phyloP scores from a whole-genome alignment of 2,329 filamentous ascomycete genomes.

The Colletotrichum musae region DNA sequence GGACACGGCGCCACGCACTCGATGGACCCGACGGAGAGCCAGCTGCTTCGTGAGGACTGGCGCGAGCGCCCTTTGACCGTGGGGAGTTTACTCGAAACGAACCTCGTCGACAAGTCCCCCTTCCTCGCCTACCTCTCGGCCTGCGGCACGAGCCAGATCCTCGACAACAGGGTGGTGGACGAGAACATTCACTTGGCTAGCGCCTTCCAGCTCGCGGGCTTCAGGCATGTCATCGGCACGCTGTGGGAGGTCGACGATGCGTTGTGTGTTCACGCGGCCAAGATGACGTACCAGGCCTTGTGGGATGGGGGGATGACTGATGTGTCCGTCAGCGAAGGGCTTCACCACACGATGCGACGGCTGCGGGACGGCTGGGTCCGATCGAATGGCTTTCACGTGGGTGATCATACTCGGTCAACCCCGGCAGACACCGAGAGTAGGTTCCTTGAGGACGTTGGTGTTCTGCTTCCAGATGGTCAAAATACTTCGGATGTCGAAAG shows the following conservation, averaged over 20 bases:
- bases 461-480: background rate
- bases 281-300: slow-evolving; percentile 44
- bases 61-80: slow-evolving; percentile 34
- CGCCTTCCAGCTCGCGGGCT: slow-evolving; percentile 56
- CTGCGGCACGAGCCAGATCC: slow-evolving; percentile 49
- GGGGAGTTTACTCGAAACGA: slow-evolving; percentile 32
- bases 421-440: background rate
- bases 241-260: slow-evolving; percentile 56
- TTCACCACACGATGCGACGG: slow-evolving; percentile 16
- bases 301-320: slow-evolving; percentile 21
- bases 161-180: slow-evolving; percentile 47
- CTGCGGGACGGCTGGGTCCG: background rate
- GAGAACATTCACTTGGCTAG: slow-evolving; percentile 49
- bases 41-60: slow-evolving; percentile 30
- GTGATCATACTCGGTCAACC: background rate
- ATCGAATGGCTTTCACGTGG: no score
- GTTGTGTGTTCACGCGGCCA: slow-evolving; percentile 49
- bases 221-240: slow-evolving; percentile 57
- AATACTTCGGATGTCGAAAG: background rate
- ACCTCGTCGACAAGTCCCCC: slow-evolving; percentile 41
- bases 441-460: background rate
- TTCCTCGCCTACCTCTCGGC: slow-evolving; percentile 57
- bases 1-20: slow-evolving; percentile 49
- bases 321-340: slow-evolving; percentile 23
- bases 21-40: slow-evolving; percentile 37